Percentiles rank a stretch among this genome's conserved stretches.
Evolutionary conservation across 2,329 filamentous ascomycete genomes (phyloP).

Genomic region (Ascochyta rabiei): DNA sequence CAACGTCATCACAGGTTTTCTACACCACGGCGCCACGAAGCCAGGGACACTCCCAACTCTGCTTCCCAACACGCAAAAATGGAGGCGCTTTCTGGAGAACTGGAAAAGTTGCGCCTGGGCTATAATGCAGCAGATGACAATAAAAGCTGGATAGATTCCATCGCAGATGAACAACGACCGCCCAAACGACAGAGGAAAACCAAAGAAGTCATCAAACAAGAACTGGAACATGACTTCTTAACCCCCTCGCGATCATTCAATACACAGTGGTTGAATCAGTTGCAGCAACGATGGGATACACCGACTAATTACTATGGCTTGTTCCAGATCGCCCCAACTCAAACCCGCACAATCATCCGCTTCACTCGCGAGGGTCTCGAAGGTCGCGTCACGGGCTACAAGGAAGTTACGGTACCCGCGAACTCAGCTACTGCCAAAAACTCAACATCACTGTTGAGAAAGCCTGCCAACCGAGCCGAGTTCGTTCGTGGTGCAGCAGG

Average conservation of each 20-base stretch:
- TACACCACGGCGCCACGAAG: slow-evolving; percentile 18
- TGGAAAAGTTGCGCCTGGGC: slow-evolving; percentile 59
- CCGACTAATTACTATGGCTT: slow-evolving; percentile 81
- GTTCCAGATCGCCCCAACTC: slow-evolving; percentile 85
- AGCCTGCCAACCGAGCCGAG: slow-evolving; percentile 83
- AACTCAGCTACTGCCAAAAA: slow-evolving; percentile 92
- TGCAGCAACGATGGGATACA: slow-evolving; percentile 90
- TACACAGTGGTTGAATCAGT: slow-evolving; percentile 80
- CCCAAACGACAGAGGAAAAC: slow-evolving; percentile 61
- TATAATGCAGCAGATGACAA: slow-evolving; percentile 28
- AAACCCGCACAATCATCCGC: slow-evolving; percentile 91
- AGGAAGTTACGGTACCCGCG: slow-evolving; percentile 89
- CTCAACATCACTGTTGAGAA: slow-evolving; percentile 85
- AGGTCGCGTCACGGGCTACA: slow-evolving; percentile 90
- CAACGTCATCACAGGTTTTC: slow-evolving; percentile 30
- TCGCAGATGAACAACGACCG: slow-evolving; percentile 61
- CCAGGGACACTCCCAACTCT: slow-evolving; percentile 6
- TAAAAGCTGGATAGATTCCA: slow-evolving; percentile 60
- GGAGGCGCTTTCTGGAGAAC: slow-evolving; percentile 54
- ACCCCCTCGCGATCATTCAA: slow-evolving; percentile 81
- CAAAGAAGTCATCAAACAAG: slow-evolving; percentile 67
- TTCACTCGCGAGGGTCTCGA: slow-evolving; percentile 92
- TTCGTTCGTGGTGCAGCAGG: slow-evolving; percentile 92
- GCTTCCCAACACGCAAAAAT: slow-evolving; percentile 27
- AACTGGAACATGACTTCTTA: slow-evolving; percentile 78